Conservation (phyloP, 495 filamentous ascomycete species). For the Trichocladium antarcticum region DNA sequence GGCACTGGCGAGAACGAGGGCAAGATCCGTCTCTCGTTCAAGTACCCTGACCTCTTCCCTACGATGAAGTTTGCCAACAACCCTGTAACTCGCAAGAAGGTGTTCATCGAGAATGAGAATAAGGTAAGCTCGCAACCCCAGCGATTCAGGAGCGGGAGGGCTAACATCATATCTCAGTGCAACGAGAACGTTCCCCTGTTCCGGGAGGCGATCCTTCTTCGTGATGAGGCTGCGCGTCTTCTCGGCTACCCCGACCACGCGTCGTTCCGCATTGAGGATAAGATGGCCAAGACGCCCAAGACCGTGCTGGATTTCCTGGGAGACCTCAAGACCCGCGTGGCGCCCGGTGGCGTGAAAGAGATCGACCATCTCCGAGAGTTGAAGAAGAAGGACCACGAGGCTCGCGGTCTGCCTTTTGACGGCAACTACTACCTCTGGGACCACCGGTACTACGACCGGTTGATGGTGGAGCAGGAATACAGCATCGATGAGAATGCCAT, state of each 20-base stretch:
- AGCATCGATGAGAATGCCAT: constrained; percentile 80
- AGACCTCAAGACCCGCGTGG: constrained; percentile 64
- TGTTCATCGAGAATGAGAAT: constrained; percentile 50
- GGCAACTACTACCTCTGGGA: constrained; percentile 90
- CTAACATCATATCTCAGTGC: constrained; percentile 34
- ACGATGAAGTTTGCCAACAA: constrained; percentile 48
- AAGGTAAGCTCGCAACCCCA: constrained; percentile 29
- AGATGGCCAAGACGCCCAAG: constrained; percentile 91
- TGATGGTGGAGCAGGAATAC: constrained; percentile 89
- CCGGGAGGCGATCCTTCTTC: constrained; percentile 71
- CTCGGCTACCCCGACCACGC: constrained; percentile 90
- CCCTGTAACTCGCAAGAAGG: constrained; percentile 41
- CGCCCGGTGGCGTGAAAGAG: constrained; percentile 69
- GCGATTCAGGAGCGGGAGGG: background rate
- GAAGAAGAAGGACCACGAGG: constrained; percentile 65
- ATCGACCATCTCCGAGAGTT: constrained; percentile 57
- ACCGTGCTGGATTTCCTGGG: constrained; percentile 75
- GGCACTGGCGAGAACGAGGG: constrained; percentile 58
- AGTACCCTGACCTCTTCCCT: constrained; percentile 53
- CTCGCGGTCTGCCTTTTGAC: constrained; percentile 47
- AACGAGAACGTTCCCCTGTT: constrained; percentile 81
- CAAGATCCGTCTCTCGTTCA: constrained; percentile 48
- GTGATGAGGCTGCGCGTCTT: constrained; percentile 85
- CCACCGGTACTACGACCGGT: constrained; percentile 64
- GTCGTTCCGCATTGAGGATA: constrained; percentile 81